These are phyloP conservation scores for Fusarium papillatum DNA, from an alignment of 2,329 filamentous ascomycete genomes.

Conservation along the genomic window DNA sequence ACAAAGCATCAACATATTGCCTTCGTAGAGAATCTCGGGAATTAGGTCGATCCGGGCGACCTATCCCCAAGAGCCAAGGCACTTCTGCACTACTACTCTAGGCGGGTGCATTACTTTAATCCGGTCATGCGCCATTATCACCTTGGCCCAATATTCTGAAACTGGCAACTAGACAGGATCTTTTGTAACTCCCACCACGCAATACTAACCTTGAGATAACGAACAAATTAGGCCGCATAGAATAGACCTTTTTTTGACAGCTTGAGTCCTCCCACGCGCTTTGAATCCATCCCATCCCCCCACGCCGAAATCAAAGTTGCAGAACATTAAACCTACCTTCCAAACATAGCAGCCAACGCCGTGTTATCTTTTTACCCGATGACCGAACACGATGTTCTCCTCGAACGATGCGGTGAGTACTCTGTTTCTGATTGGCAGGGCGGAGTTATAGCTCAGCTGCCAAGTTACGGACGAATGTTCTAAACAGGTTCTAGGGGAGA, in stretches of 20 bases:
- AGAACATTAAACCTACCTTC: not conserved
- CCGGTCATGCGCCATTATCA: not conserved
- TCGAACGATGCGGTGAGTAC: not conserved
- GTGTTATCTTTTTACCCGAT: not conserved
- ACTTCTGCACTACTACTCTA: not conserved
- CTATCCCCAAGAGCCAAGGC: not conserved
- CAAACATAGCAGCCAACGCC: slow-evolving; percentile 1
- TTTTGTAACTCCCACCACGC: not conserved
- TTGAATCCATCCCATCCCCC: not conserved
- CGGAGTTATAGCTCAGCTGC: not conserved
- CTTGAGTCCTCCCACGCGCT: not conserved
- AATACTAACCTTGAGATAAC: slow-evolving; percentile 1
- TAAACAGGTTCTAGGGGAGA: not conserved
- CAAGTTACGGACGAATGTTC: not conserved
- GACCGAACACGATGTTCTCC: not conserved
- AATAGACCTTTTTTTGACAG: not conserved
- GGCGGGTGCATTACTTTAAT: not conserved
- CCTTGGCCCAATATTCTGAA: not conserved
- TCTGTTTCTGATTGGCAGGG: not conserved
- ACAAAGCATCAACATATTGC: not conserved
- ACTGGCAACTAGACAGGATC: not conserved
- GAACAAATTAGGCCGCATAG: not conserved
- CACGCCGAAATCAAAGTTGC: not conserved
- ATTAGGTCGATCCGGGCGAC: not conserved
- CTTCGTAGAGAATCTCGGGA: not conserved